Evolutionary conservation across 495 filamentous ascomycete species (phyloP), one percentile per base, ranked within the genome.

Genomic region (Penicillium manginii): DNA sequence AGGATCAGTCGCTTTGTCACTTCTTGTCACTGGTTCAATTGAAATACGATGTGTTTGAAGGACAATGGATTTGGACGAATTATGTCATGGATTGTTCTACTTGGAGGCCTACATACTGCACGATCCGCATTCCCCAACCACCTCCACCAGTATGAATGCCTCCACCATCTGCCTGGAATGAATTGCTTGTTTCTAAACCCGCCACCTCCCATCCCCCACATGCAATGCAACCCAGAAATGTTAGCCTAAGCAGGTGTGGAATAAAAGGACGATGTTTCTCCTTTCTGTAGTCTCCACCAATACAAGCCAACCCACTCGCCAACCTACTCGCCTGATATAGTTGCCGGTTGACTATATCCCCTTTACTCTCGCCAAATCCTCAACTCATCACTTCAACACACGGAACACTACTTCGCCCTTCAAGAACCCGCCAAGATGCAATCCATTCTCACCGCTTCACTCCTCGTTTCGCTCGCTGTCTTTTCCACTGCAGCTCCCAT

Each of bases 401-500:
- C 26, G 9, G 15, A 14, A 12, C 15, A 39, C 35, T 39, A 9
- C 35, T 39, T 14, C 11, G 15, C 12, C 11, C 12, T 45, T 29
- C 9, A 29, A 5, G 26, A 29, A 29, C 1, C 26, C 26, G 26
- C 26, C 26, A 29, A 29, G 12, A 47, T 47, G 48, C 50, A 52
- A 29, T 35, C 40, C 23, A 39, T 31, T 19, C 43, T 59, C 5
- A 51, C 54, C 29, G 42, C 50, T 12, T 33, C 56, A 31, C 31
- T 63, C 61, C 29, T 71, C 40, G 43, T 63, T 17, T 31, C 54
- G 51, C 56, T 69, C 39, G 32, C 63, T 48, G 50, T 63, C n/a
- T 59, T 51, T 31, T 46, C 62, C 35, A 21, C 65, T 2, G 53
- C 67, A 40, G 35, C 47, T 18, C 54, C 66, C 23, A 31, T 57